Base-by-base conservation (phyloP, 139 green algal genomes). In the Auxenochlorella pyrenoidosa region DNA sequence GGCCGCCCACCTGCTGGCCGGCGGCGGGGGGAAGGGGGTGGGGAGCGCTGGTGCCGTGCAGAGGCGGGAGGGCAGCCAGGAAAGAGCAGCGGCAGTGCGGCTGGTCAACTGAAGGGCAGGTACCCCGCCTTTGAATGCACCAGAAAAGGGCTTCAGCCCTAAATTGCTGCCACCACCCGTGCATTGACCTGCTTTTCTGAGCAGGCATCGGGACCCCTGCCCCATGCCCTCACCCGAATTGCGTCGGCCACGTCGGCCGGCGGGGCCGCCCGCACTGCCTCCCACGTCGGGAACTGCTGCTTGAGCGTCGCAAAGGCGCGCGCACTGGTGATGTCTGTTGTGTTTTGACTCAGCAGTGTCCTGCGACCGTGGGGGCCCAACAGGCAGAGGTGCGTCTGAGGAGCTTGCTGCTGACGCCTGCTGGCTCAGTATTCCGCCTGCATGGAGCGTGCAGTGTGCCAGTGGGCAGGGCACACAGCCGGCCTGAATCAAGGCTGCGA, bases 281-380 rank as follows among this genome's bases (percentile, higher is more conserved):
- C 82, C 90, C 92, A 89, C 47, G 38, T 77, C 28, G 84, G 79
- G 80, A 96, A 95, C 13, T n/a, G 59, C 36, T 68, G 40, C 79
- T 94, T 94, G 4, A 94, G 79, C 19, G 77, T 84, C 3, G 32
- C 65, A 89, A 94, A 94, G 0, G 87, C 85, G 38, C 84, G 66
- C 16, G 47, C 63, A 1, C 83, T 91, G 28, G 84, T 94, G 36
- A 68, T 77, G 75, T 94, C 91, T 16, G 91, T 95, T 24, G 92
- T 95, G 84, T 95, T 95, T 44, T 95, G 93, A 51, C 91, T 83
- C 12, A 95, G 88, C 68, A 43, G 68, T 2, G 54, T 63, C 54
- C 54, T 63, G 54, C 16, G 47, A 12, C 47, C 6, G 54, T 24
- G 54, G 15, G 54, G 15, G 54, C 54, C 6, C 47, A 63, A 4